Base-by-base conservation (phyloP, 31 red algal species). In the Endocladia muricata region DNA sequence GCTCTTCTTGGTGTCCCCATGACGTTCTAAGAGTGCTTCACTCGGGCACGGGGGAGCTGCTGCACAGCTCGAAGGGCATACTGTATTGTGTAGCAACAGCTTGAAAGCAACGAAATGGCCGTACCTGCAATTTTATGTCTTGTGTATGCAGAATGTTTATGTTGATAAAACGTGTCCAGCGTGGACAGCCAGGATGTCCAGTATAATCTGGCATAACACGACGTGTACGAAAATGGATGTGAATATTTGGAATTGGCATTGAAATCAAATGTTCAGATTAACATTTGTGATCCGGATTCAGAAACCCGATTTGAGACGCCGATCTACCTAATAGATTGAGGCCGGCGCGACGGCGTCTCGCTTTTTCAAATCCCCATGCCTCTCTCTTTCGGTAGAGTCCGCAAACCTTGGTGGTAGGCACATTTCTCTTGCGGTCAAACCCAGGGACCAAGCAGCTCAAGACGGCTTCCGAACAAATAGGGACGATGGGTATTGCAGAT, bases 301-400 rank as follows among this genome's bases (percentile, higher is more conserved):
- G 8, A 13, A 8, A 8, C 11, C 44, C 44, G 8, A 49, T 19
- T 49, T 8, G 8, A 49, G 11, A 49, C 8, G 19, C 11, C 44
- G 44, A 19, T 49, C 44, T 8, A 49, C 44, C 8, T 49, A 8
- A 8, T 49, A 19, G 11, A 49, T 19, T 13, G 11, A 13, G 44
- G 44, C 19, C 19, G 44, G 44, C 19, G 44, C 44, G 8, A 19
- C 11, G 44, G n/a, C n/a, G n/a, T n/a, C n/a, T n/a, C n/a, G n/a
- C n/a, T n/a, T n/a, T n/a, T n/a, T n/a, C n/a, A n/a, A n/a, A n/a
- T n/a, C n/a, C n/a, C n/a, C 19, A 49, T 49, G 44, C 44, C 44
- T 49, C 44, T 49, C 44, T 49, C 44, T 49, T 61, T 61, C 58
- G 7, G 7, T 8, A 61, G 58, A 61, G 58, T 25, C 58, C 58